Evolutionary conservation across 1,284 basidiomycete genomes (phyloP), one percentile per base, ranked within the genome.

Genomic region (Psilocybe mexicana): DNA sequence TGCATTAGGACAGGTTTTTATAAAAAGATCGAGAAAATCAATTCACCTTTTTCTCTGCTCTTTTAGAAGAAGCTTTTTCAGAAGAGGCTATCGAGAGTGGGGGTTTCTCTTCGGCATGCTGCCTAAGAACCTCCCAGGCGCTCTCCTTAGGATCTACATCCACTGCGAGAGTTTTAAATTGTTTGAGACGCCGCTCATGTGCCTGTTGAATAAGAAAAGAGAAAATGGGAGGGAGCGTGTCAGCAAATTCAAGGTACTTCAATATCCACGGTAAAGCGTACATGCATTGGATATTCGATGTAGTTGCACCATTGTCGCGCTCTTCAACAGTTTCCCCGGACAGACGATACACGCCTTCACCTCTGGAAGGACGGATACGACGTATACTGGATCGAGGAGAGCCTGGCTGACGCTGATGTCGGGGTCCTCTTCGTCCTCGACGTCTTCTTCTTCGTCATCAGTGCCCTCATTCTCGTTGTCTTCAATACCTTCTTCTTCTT

Each of bases 281-380:
- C 88, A 72, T 79, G 87, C 92, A 68, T 81, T 84, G 52, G 90
- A 88, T 18, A 74, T 75, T 57, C 79, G 74, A 72, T 94, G 92
- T 10, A 81, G 72, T 57, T 79, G 73, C 12, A 82, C 76, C 84
- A 90, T 87, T 53, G 77, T 78, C 11, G 68, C 60, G 54, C 84
- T 83, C 72, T 92, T 93, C 53, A 94, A 76, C 18, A 81, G 65
- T 68, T 90, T 93, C 35, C 86, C 86, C 4, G 88, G 91, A 71
- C 92, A 94, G 7, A 90, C 69, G 3, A 90, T 79, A 67, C 92
- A 94, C 28, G 77, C 79, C 62, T 79, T 78, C 30, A 82, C 65
- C 23, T 80, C 79, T 24, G 83, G 77, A 51, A 85, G 76, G 8
- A 81, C 60, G 2, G 82, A 81, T 30, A 86, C 70, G 61, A 80